phyloP scores from a whole-genome alignment of 179 eudicot species.

The Beta corolliflora region DNA sequence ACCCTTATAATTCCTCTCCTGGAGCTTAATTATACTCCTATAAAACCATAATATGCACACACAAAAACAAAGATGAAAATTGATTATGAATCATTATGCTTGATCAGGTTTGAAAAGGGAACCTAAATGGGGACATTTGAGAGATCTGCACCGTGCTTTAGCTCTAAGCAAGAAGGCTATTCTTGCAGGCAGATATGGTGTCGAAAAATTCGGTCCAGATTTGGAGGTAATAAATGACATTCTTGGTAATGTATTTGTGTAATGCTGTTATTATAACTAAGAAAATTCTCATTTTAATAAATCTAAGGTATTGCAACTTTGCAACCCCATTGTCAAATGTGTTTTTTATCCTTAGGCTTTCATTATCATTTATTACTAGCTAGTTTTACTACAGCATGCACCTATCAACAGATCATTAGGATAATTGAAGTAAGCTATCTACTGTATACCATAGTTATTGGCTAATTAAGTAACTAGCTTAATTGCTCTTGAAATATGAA shows the following conservation, averaged over 20 bases:
- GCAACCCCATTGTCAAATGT: too few species aligned
- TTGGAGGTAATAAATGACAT: constrained; percentile 46
- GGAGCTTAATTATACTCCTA: neutral
- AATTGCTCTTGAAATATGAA: constrained; percentile 11
- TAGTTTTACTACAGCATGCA: too few species aligned
- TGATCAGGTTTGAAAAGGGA: constrained; percentile 65
- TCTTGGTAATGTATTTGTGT: too few species aligned
- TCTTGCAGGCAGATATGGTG: constrained; percentile 51
- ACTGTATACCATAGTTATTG: too few species aligned
- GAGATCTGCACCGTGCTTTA: constrained; percentile 74
- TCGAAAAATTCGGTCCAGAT: constrained; percentile 26
- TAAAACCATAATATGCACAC: neutral
- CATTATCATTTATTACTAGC: too few species aligned
- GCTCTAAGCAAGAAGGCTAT: constrained; percentile 57
- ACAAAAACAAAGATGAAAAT: neutral
- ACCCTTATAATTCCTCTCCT: neutral
- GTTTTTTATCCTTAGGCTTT: too few species aligned
- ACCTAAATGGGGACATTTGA: constrained; percentile 84
- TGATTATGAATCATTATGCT: neutral
- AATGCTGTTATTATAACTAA: too few species aligned
- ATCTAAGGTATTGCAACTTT: too few species aligned
- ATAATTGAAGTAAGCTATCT: too few species aligned
- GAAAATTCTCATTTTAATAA: too few species aligned
- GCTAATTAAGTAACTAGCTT: neutral
- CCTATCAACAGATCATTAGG: too few species aligned